Percentiles rank a stretch among this genome's conserved stretches.
phyloP scores from a whole-genome alignment of 2,329 filamentous ascomycete genomes.

The Stagonosporopsis tanaceti region DNA sequence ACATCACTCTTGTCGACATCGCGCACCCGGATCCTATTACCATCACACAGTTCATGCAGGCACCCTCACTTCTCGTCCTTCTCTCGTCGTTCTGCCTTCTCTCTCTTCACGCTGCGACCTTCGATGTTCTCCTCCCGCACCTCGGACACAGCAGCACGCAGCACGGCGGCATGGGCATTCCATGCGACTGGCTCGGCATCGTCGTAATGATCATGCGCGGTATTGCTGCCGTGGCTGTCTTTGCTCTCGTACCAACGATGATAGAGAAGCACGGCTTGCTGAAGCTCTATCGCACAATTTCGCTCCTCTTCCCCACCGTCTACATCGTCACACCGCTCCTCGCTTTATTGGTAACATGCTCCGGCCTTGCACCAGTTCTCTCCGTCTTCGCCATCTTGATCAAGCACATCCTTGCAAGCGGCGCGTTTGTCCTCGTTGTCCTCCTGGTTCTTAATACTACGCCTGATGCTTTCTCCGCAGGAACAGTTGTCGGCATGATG shows the following conservation, averaged over 20 bases:
- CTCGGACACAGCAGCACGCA: conserved; percentile 56
- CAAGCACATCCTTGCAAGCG: conserved; percentile 54
- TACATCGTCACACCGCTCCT: conserved; percentile 53
- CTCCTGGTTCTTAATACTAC: conserved; percentile 59
- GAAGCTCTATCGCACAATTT: conserved; percentile 53
- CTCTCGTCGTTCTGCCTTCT: conserved; percentile 61
- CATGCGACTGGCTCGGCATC: conserved; percentile 55
- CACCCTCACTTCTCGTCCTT: conserved; percentile 56
- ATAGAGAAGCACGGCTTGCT: conserved; percentile 53
- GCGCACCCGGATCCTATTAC: conserved; percentile 54
- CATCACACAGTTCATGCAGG: conserved; percentile 55
- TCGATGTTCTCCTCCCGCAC: conserved; percentile 58
- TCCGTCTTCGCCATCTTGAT: conserved; percentile 52
- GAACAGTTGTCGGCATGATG: conserved; percentile 58
- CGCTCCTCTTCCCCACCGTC: conserved; percentile 50
- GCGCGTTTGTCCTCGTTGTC: conserved; percentile 54
- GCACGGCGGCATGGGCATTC: conserved; percentile 56
- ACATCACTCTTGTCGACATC: conserved; percentile 43
- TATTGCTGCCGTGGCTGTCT: conserved; percentile 51
- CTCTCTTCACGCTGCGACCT: conserved; percentile 65
- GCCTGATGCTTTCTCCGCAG: conserved; percentile 57
- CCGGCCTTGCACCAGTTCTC: conserved; percentile 46
- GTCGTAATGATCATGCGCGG: conserved; percentile 54
- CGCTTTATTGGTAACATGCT: conserved; percentile 47
- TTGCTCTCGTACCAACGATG: conserved; percentile 47